Evolutionary conservation across 495 filamentous ascomycete species (phyloP), one percentile per base, ranked within the genome.

Genomic region (Acidiella bohemica): DNA sequence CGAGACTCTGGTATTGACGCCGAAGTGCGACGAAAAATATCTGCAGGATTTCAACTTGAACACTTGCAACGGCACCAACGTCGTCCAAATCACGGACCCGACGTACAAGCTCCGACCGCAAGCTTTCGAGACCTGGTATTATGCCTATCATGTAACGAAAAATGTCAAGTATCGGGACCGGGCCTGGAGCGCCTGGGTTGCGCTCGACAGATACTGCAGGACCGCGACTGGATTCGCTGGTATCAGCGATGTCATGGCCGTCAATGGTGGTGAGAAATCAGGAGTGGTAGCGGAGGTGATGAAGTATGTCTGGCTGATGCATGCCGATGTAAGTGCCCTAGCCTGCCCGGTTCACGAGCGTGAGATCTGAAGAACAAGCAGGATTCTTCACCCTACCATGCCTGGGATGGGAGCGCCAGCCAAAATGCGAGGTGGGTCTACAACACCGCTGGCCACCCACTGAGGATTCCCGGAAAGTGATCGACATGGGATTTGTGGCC

Each of bases 121-220:
- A 20, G 48, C 43, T 2, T 23, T 51, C 5, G 48, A 51, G 34
- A 49, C 9, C 16, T 51, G 39, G 28, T 51, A 51, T 34, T 44
- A 51, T 20, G 48, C 48, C 20, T 51, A 51, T 24, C 45, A 32
- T 17, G 39, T 41, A 9, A 51, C 48, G 19, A 29, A 40, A 24
- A 25, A 51, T 23, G 19, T n/a, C 2, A 51, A 42, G 29, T 51
- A 51, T 19, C 28, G 28, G 39, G 44, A 48, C 11, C 43, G 44
- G 44, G 32, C 48, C 8, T 51, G 44, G 44, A 28, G 31, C 11
- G 44, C 45, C n/a, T 47, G 31, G 17, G 3, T 31, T 12, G 45
- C 44, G 10, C 48, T 51, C 24, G 22, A 38, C 18, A 8, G 26
- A 11, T 16, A 17, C 6, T 41, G 36, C 20, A 42, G 33, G 25